Base-by-base conservation (phyloP, 176 grass and related monocot species). In the Eleusine indica region DNA sequence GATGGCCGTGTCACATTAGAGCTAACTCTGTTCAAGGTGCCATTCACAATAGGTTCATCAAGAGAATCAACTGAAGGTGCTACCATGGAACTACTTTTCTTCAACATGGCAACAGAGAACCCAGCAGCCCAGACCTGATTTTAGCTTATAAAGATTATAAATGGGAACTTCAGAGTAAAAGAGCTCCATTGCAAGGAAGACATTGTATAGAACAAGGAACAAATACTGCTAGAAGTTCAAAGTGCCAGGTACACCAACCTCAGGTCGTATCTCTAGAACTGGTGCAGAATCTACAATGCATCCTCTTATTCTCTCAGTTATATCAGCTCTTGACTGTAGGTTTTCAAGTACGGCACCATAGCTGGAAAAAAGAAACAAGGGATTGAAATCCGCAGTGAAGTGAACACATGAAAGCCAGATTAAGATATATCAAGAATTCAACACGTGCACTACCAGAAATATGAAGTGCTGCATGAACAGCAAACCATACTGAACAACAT, bases 41-140 rank as follows among this genome's bases (percentile, higher is more conserved):
- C 75, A 78, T 91, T 84, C 43, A 74, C 29, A 82, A 74, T 85
- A 60, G 85, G 79, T 56, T 57, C 82, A 67, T 93, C 85, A 77
- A 49, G 5, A 32, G 66, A 79, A 75, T 93, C 73, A 80, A 18
- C 28, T 75, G 91, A 82, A 78, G 89, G 70, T 42, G 56, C 86
- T 67, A 80, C 71, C 69, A 84, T 78, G 75, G 85, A 87, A 88
- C 77, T 93, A 43, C 62, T 89, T 85, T 90, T 96, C 91, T 93
- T 95, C 60, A 96, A 60, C 74, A 98, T 74, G 66, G 96, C 91
- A 79, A 91, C 93, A 87, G 87, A 91, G 84, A 98, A 98, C 74
- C 96, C 96, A 84, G 93, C 96, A n/a, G 96, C 93, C 93, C 93
- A 98, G 25, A 98, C 91, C 96, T 98, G 86, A 57, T 42, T 82